Evolutionary conservation across 23 red algal species (phyloP), one percentile per base, ranked within the genome.

Genomic region (Gracilaria gracilis): DNA sequence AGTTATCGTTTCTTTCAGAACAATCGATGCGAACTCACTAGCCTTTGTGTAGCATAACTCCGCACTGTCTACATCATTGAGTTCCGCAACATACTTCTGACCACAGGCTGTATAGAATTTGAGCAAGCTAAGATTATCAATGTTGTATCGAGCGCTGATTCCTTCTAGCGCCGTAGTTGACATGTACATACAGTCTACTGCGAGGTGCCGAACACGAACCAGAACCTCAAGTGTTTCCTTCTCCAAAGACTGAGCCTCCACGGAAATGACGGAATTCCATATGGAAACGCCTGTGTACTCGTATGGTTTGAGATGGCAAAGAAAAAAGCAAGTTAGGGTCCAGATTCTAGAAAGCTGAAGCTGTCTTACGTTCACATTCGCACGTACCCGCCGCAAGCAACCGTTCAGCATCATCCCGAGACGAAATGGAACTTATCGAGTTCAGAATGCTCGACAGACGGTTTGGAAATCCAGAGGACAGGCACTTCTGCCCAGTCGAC

Each of bases 81-180:
- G 11, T 67, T 92, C 89, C 17, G 67, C 64, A 24, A 79, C 61
- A 62, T 92, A 92, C 74, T 71, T 94, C 44, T 87, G 71, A 23
- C 92, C 92, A 64, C 82, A 88, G 20, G 79, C 92, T 50, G 92
- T 94, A 27, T 94, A 94, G 46, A 94, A 94, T 33, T 83, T 80
- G 28, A 94, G 59, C 50, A 94, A 50, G 32, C 70, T 87, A 57
- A 94, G 57, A 48, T 83, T 75, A 54, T 94, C 92, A 37, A 94
- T 94, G 58, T 87, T 88, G 83, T 81, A 94, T 1, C 92, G 92
- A 28, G 83, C 92, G 44, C 92, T 94, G 42, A 94, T 76, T 21
- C 92, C 92, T 13, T 83, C 92, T 21, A 94, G 65, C 7, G 82
- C 64, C 21, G 83, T 88, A 16, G 75, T 80, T 51, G 92, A 76